A percentile compares a stretch with the other conserved stretches of the same genome.
These are phyloP conservation scores for Boletellus ananiceps DNA, from an alignment of 768 basidiomycete species.

Conservation along the genomic window DNA sequence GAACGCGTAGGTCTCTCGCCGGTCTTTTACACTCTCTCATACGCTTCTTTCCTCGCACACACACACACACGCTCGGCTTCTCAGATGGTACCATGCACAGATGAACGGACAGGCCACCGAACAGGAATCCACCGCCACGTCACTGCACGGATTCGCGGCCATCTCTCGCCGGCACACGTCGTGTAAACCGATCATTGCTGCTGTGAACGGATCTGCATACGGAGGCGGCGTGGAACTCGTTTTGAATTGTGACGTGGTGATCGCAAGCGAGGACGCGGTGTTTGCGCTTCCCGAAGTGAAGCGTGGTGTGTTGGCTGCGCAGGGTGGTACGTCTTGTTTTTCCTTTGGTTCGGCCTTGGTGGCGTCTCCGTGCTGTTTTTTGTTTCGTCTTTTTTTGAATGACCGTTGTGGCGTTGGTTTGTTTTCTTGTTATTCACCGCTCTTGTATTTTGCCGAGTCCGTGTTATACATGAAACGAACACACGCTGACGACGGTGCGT, in stretches of 20 bases:
- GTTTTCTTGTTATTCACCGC: not conserved
- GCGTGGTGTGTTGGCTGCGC: constrained; percentile 66
- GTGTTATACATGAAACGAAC: too few species aligned
- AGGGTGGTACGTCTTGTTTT: constrained; percentile 51
- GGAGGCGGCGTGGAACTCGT: constrained; percentile 66
- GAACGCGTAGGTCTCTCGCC: constrained; percentile 48
- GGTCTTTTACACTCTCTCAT: not conserved
- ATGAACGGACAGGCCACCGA: constrained; percentile 41
- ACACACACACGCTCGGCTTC: not conserved
- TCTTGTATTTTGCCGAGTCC: not conserved
- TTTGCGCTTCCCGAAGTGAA: constrained; percentile 78
- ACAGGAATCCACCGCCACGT: constrained; percentile 36
- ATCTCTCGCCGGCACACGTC: constrained; percentile 61
- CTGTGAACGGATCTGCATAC: constrained; percentile 70
- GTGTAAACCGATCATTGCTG: constrained; percentile 74
- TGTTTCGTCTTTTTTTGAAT: not conserved
- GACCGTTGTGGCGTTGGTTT: not conserved
- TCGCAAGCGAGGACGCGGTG: constrained; percentile 60
- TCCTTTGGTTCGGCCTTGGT: too few species aligned
- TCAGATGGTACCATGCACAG: constrained; percentile 59
- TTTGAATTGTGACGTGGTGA: constrained; percentile 73
- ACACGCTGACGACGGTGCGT: not conserved
- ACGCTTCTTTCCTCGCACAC: too few species aligned
- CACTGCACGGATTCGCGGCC: constrained; percentile 63
- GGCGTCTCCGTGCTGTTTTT: too few species aligned